Conservation (phyloP, 164 flowering plant genomes). For the Nymphaea colorata region DNA sequence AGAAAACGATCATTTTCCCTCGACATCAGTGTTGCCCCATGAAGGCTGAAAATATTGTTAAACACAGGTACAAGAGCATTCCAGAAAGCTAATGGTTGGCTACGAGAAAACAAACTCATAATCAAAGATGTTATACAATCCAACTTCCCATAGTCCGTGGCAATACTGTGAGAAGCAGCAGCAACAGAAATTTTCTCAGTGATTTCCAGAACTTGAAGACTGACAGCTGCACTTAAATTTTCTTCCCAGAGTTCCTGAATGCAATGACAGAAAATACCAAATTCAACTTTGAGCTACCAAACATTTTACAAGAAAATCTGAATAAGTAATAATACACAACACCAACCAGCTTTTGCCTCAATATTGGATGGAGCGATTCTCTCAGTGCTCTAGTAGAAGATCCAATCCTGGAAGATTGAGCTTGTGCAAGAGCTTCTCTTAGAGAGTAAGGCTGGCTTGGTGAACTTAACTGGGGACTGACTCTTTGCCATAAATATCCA, state of each 20-base stretch:
- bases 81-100: constrained; percentile 83
- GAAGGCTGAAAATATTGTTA: constrained; percentile 63
- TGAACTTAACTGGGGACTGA: constrained; percentile 90
- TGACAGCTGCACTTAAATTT: constrained; percentile 83
- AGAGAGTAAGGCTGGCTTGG: constrained; percentile 98
- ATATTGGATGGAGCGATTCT: constrained; percentile 90
- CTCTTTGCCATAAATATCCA: constrained; percentile 89
- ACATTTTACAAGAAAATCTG: neutral
- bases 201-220: constrained; percentile 91
- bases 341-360: constrained; percentile 89
- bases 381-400: constrained; percentile 91
- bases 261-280: neutral
- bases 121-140: constrained; percentile 85
- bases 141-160: constrained; percentile 93
- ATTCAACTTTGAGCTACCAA: neutral
- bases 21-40: constrained; percentile 88
- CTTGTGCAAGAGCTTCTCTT: constrained; percentile 98
- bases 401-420: constrained; percentile 96
- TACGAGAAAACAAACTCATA: constrained; percentile 76
- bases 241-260: constrained; percentile 90
- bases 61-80: constrained; percentile 82
- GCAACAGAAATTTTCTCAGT: constrained; percentile 62
- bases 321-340: neutral
- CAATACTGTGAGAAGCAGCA: constrained; percentile 71
- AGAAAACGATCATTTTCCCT: constrained; percentile 97